phyloP scores from a whole-genome alignment of 768 basidiomycete species.

The Rhizopogon rudus region DNA sequence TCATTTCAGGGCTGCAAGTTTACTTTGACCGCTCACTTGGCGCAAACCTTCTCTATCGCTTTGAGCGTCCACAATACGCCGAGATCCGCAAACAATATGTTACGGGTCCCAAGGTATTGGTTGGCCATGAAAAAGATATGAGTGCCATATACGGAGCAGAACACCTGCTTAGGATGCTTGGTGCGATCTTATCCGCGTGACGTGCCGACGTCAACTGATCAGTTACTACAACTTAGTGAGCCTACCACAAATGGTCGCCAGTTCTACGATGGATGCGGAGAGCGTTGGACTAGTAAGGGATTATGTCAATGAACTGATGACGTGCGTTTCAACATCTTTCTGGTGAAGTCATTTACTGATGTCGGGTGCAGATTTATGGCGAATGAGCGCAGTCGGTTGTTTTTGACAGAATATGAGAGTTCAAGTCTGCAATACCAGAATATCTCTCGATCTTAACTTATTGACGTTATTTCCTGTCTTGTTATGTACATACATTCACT shows the following conservation, averaged over 20 bases:
- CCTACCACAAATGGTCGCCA: slow-evolving; percentile 85
- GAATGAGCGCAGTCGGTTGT: slow-evolving; percentile 65
- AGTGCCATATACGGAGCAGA: slow-evolving; percentile 92
- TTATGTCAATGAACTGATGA: slow-evolving; percentile 84
- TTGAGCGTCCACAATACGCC: slow-evolving; percentile 92
- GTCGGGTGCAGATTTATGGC: slow-evolving; percentile 63
- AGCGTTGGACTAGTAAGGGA: slow-evolving; percentile 79
- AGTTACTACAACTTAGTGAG: slow-evolving; percentile 54
- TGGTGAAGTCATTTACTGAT: background rate
- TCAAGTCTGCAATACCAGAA: slow-evolving; percentile 79
- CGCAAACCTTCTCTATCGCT: slow-evolving; percentile 87
- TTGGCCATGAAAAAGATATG: slow-evolving; percentile 78
- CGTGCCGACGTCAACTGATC: slow-evolving; percentile 2
- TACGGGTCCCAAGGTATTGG: slow-evolving; percentile 65
- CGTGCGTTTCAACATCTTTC: slow-evolving; percentile 39
- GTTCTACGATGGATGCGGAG: slow-evolving; percentile 87
- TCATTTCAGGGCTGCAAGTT: slow-evolving; percentile 77
- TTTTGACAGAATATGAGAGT: slow-evolving; percentile 74
- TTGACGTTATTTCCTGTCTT: background rate
- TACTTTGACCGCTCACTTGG: slow-evolving; percentile 95
- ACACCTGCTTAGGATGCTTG: slow-evolving; percentile 87
- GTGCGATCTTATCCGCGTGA: slow-evolving; percentile 40
- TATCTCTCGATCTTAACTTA: slow-evolving; percentile 61
- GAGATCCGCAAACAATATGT: slow-evolving; percentile 69
- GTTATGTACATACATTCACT: background rate